Conservation (phyloP, 2,329 filamentous ascomycete genomes). For the Triangularia setosa region DNA sequence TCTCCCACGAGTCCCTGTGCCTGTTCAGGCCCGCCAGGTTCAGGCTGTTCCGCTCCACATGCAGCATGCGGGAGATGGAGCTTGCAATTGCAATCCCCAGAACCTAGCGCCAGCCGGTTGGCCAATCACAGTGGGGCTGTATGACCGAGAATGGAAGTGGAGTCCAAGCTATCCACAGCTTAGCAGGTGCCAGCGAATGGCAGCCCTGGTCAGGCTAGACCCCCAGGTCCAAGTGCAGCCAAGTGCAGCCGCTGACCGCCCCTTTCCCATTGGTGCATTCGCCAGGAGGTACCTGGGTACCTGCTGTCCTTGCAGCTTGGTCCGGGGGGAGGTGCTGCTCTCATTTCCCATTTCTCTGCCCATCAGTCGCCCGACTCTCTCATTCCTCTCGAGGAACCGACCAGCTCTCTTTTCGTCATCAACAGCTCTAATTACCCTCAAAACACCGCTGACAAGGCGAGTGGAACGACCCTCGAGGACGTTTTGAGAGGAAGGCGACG, state of each 20-base stretch:
- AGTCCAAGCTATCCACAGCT: slow-evolving; percentile 7
- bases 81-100: slow-evolving; percentile 1
- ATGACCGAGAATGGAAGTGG: slow-evolving; percentile 18
- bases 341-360: slow-evolving; percentile 18
- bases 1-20: not conserved
- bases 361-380: not conserved
- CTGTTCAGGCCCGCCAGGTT: not conserved
- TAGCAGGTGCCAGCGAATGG: slow-evolving; percentile 12
- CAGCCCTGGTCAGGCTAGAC: not conserved
- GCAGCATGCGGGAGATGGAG: slow-evolving; percentile 9
- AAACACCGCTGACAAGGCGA: slow-evolving; percentile 13
- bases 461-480: slow-evolving; percentile 12
- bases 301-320: slow-evolving; percentile 2
- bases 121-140: slow-evolving; percentile 18
- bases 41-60: slow-evolving; percentile 1
- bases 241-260: slow-evolving; percentile 12
- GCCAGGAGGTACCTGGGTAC: slow-evolving; percentile 10
- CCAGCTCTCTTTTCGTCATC: slow-evolving; percentile 6
- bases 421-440: slow-evolving; percentile 1
- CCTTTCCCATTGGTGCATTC: slow-evolving; percentile 12
- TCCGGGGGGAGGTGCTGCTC: slow-evolving; percentile 2
- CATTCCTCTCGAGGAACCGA: not conserved
- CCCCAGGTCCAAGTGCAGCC: not conserved
- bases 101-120: not conserved
- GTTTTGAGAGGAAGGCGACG: not conserved